Base-by-base conservation (phyloP, 1,139 yeast genomes). In the Fermentozyma sake region DNA sequence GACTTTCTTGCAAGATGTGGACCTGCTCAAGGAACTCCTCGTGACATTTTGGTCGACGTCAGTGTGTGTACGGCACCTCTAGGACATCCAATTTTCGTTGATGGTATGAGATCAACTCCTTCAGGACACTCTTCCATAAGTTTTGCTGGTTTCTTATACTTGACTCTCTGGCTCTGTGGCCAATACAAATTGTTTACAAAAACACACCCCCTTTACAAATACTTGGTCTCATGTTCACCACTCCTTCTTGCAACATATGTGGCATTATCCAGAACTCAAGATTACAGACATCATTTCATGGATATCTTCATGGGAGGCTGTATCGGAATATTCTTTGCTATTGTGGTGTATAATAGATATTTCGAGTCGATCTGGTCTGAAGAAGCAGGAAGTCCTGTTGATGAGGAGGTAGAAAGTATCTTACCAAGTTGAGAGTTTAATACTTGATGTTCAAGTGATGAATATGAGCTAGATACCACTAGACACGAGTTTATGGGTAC, bases 1-100 rank as follows among this genome's bases (percentile, higher is more conserved):
- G 95, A 84, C 50, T 82, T 84, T 43, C 52, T 84, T 16, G 76
- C 73, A 5, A 56, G 95, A 28, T 84, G 95, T 55, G 59, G 66
- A 10, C 81, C 89, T 1, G 43, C 30, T 4, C 33, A 42, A 9
- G 57, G 51, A 5, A 58, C 73, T 1, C 50, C 65, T 0, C 11
- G 8, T n/a, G 22, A 20, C 4, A 24, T 41, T 2, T 67, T 74
- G 27, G 68, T 64, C 5, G 61, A 55, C 18, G 37, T 63, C 15
- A 48, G 50, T 4, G 65, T 64, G 14, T 67, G 73, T 37, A 55
- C 66, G 4, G 64, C 65, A n/a, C 66, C 67, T 0, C 48, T 59
- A 31, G 68, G 66, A 4, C 27, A 34, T 3, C 26, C 37, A 8
- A 34, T 42, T 8, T 48, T 67, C 26, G 38, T 46, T 3, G 73